phyloP scores from a whole-genome alignment of 768 basidiomycete species.

The Leccinum aurantiacum region DNA sequence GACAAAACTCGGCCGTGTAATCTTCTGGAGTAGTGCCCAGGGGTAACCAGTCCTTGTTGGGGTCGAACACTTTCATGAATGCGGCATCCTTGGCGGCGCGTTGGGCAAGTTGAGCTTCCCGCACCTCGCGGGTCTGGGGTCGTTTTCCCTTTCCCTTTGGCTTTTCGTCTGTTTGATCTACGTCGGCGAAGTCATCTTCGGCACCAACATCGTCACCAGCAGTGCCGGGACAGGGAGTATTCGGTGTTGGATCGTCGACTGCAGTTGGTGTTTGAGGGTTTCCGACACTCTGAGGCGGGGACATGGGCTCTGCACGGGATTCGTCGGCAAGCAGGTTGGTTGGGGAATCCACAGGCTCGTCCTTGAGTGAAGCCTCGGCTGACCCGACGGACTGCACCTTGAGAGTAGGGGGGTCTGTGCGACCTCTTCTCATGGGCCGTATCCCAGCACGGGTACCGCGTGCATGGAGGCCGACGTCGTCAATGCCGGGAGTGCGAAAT shows the following conservation, averaged over 20 bases:
- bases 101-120: slow-evolving; percentile 50
- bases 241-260: slow-evolving; percentile 5
- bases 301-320: slow-evolving; percentile 20
- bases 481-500: slow-evolving; percentile 68
- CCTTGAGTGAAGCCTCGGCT: slow-evolving; percentile 42
- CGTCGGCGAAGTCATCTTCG: slow-evolving; percentile 16
- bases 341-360: slow-evolving; percentile 38
- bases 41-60: slow-evolving; percentile 77
- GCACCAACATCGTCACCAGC: slow-evolving; percentile 15
- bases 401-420: slow-evolving; percentile 40
- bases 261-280: slow-evolving; percentile 23
- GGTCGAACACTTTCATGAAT: slow-evolving; percentile 74
- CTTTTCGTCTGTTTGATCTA: slow-evolving; percentile 33
- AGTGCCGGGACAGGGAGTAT: slow-evolving; percentile 2
- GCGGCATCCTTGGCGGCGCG: slow-evolving; percentile 43
- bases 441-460: slow-evolving; percentile 38
- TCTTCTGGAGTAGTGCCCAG: slow-evolving; percentile 67
- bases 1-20: slow-evolving; percentile 87
- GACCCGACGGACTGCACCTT: slow-evolving; percentile 47
- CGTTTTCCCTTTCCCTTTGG: slow-evolving; percentile 45
- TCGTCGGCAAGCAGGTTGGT: slow-evolving; percentile 6
- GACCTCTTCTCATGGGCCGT: slow-evolving; percentile 40
- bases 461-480: slow-evolving; percentile 60
- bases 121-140: slow-evolving; percentile 39
- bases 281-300: slow-evolving; percentile 29